Evolutionary conservation across 805 yeast species (phyloP), one percentile per base, ranked within the genome.

Genomic region (Yarrowia hollandica): DNA sequence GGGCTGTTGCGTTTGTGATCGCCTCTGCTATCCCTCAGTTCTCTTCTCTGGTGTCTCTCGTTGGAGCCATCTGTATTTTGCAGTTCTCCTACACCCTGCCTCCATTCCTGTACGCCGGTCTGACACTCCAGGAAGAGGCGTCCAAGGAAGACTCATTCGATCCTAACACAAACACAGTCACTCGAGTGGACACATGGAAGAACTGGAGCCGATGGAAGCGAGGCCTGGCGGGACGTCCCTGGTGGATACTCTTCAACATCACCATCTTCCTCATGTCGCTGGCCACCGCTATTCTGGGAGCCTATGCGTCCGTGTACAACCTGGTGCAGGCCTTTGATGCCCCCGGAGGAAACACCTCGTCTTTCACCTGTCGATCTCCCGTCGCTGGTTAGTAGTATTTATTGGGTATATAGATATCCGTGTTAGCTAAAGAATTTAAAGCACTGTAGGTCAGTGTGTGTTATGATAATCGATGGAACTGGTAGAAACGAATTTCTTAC

Each of bases 11-110:
- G 3, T 77, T 69, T 62, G 68, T 75, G 30, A 65, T 77, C 62
- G 79, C 77, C 31, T 71, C 77, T 39, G 79, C 79, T 23, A 75
- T 77, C 61, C 79, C 79, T 54, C 72, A 74, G 61, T 73, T 77
- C 67, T 67, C 74, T 15, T 68, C 74, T 15, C 64, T 77, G 54
- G 72, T 74, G 18, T 61, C 72, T 14, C 66, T 77, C 18, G 71
- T 77, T 30, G 79, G 79, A 59, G 74, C 79, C 7, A 66, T 76
- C 62, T 77, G 79, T 64, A 76, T 76, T 57, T 67, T 76, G 62
- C 77, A 77, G 64, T 77, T 77, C 71, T 72, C 78, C 41, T 77
- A 77, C 68, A 77, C 79, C 12, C 71, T 77, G 69, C 80, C 80
- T 46, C 67, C 67, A 7, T 22, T 65, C 42, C 60, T 66, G 23